Evolutionary conservation across 345 rosid species (phyloP), one percentile per base, ranked within the genome.

Genomic region (Hibiscus mutabilis): DNA sequence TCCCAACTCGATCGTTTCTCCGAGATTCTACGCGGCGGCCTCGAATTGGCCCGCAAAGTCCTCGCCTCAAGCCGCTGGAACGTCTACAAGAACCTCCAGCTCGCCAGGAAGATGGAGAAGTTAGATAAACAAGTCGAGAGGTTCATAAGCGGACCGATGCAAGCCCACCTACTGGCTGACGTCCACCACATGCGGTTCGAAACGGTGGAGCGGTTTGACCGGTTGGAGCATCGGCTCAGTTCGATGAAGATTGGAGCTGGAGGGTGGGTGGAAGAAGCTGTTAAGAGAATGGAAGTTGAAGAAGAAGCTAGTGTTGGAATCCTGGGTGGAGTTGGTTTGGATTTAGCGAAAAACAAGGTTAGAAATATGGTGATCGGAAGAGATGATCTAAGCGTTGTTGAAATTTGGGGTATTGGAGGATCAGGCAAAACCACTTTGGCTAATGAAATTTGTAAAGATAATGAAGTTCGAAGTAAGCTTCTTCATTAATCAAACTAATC

Each of bases 381-480:
- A 18, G 84, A 88, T 0, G 71, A 69, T 61, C 62, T 73, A 21
- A 72, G 68, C 33, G 59, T 89, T 62, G 60, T 89, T 58, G 97
- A 92, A 62, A 90, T 91, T 51, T 65, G 67, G 73, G 97, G 99
- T 2, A 91, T 89, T 75, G 97, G 93, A 0, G 98, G 97, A 16
- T 91, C 89, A 0, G 97, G 97, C 0, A 94, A 94, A 66, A 91
- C 97, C 6, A 91, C 98, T 73, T 78, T 94, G 78, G 98, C 95
- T 31, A 73, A 64, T 71, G 95, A 94, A 74, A 56, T 88, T 74
- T 77, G 84, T 62, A 83, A 77, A 72, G 98, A 94, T 66, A 75
- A 74, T 70, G 77, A 83, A 80, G 85, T 94, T 35, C 74, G 67
- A 79, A 66, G 98, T 94, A 82, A 80, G 90, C 66, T 42, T 24